These are phyloP conservation scores for Pinus taeda DNA, from an alignment of 75 land plant species.

Conservation along the genomic window DNA sequence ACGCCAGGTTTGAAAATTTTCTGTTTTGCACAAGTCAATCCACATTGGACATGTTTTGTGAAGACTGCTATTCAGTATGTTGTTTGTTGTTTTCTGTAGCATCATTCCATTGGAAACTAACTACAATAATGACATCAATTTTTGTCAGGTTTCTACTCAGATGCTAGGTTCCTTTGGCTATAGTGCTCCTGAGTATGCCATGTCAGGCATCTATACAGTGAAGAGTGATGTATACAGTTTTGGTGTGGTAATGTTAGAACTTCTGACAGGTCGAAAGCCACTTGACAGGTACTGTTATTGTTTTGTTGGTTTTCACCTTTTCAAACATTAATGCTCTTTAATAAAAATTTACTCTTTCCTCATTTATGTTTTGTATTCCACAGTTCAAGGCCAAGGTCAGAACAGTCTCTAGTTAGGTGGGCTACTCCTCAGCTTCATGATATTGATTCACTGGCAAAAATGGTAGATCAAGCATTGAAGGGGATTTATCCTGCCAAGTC, in stretches of 20 bases:
- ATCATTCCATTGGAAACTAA: neutral
- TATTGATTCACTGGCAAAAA: constrained; percentile 62
- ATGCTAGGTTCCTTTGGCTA: constrained; percentile 87
- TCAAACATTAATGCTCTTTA: neutral
- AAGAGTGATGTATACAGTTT: constrained; percentile 98
- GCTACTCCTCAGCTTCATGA: constrained; percentile 72
- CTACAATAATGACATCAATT: neutral
- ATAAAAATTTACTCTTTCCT: neutral
- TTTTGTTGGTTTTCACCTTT: neutral
- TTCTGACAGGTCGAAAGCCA: constrained; percentile 87
- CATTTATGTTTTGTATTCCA: neutral
- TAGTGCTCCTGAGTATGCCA: constrained; percentile 91
- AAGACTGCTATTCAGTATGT: neutral
- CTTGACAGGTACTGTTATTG: constrained; percentile 64
- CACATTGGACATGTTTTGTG: neutral
- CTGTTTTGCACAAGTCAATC: neutral
- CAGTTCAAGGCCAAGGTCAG: constrained; percentile 50
- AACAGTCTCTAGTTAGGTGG: constrained; percentile 68
- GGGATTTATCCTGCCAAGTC: constrained; percentile 78
- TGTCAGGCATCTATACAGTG: constrained; percentile 85
- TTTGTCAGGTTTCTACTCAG: constrained; percentile 59
- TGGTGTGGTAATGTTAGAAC: constrained; percentile 94
- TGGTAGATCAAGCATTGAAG: constrained; percentile 69
- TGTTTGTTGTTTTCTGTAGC: neutral
- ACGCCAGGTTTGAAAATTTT: constrained; percentile 54